Evolutionary conservation across 2,329 filamentous ascomycete genomes (phyloP), one percentile per base, ranked within the genome.

Genomic region (Emmonsiellopsis sp.): DNA sequence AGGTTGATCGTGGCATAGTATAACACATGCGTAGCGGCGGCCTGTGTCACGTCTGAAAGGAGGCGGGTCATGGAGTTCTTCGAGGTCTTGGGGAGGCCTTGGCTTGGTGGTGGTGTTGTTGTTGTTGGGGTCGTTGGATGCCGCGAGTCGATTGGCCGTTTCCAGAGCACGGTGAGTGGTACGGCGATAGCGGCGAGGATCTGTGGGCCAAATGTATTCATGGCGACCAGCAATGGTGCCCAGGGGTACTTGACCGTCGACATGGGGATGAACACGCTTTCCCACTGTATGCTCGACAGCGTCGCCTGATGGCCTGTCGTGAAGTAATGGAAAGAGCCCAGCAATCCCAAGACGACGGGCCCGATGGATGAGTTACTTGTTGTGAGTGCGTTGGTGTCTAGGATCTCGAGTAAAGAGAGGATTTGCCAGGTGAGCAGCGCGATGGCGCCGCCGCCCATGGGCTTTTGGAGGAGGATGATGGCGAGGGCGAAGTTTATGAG

Each of bases 271-370:
- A 98, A 98, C 2, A 90, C 92, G 17, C 83, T 82, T 72, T 98
- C 93, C 93, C 93, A 98, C 66, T 98, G 93, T 64, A 98, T 92
- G 59, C 84, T 88, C 60, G 85, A 81, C 27, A 95, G 79, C 0
- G 84, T 86, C 10, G 92, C 92, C 71, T 97, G 92, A 70, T 98
- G 93, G 56, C 93, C 93, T 0, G 93, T 98, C 67, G 95, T 96
- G 82, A 98, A 98, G 76, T 85, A 98, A 74, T 96, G 85, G 71
- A 92, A 95, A 63, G 87, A 89, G 55, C 91, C 93, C 0, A 98
- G 81, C n/a, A 97, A 73, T 9, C 84, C 92, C 31, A 97, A 80
- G 57, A 94, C 78, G 40, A 93, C 75, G 17, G 93, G 91, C 0
- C 90, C 92, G 61, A 97, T 86, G 6, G 89, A 78, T 0, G 70